Evolutionary conservation across 164 flowering plant species (phyloP).

Genomic region (Pachysandra terminalis): DNA sequence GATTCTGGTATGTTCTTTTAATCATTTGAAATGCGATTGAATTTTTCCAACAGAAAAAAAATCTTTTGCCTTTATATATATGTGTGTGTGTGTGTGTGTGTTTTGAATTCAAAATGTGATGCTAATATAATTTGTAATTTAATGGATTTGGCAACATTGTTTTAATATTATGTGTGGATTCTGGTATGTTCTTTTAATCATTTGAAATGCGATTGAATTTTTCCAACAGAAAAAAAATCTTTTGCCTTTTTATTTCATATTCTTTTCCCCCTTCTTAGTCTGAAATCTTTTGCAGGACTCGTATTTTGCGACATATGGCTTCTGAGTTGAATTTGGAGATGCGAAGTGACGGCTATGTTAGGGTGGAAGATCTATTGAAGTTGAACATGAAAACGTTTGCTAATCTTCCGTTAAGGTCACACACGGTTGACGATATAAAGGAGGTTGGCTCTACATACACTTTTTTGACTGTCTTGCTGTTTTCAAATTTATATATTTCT

Average conservation of each 20-base stretch:
- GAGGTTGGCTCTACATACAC: constrained; percentile 53
- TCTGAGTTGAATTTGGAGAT: constrained; percentile 67
- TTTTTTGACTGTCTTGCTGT: neutral
- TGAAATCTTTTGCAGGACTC: constrained; percentile 42
- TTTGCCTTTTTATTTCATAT: neutral
- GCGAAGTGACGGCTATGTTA: constrained; percentile 81
- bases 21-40: neutral
- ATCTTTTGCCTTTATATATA: too few relatives aligned
- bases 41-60: too few relatives aligned
- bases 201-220: neutral
- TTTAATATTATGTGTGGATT: neutral
- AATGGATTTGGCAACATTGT: neutral
- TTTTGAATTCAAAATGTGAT: neutral
- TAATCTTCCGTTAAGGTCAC: constrained; percentile 55
- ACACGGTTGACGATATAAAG: constrained; percentile 66
- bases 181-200: neutral
- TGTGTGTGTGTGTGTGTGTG: neutral
- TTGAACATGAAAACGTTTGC: constrained; percentile 75
- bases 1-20: neutral
- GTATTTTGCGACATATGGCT: constrained; percentile 87
- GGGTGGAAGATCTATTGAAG: constrained; percentile 65
- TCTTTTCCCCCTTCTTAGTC: neutral
- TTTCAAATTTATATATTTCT: too few relatives aligned
- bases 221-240: too few relatives aligned
- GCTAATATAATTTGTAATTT: too few relatives aligned